These are phyloP conservation scores for Thelonectria discophora DNA, from an alignment of 2,329 filamentous ascomycete genomes.

Conservation along the genomic window DNA sequence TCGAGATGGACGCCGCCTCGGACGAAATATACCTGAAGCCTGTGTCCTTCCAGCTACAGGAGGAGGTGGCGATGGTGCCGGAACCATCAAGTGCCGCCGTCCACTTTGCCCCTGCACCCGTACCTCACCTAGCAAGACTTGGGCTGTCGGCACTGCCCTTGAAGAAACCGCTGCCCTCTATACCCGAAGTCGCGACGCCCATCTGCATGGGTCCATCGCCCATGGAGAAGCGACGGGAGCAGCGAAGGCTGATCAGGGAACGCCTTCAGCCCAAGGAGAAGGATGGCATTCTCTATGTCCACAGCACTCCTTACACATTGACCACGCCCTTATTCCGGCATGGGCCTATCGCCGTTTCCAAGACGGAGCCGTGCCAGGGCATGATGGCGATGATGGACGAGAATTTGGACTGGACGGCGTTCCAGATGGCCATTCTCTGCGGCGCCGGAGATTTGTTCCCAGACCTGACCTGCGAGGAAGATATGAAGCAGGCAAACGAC, in stretches of 20 bases:
- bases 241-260: background rate
- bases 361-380: slow-evolving; percentile 52
- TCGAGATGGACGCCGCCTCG: slow-evolving; percentile 5
- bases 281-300: slow-evolving; percentile 59
- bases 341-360: slow-evolving; percentile 63
- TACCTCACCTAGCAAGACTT: slow-evolving; percentile 36
- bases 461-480: slow-evolving; percentile 55
- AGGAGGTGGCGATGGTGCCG: slow-evolving; percentile 5
- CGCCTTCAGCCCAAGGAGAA: slow-evolving; percentile 44
- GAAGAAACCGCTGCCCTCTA: slow-evolving; percentile 34
- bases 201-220: slow-evolving; percentile 21
- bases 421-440: slow-evolving; percentile 71
- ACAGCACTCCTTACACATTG: slow-evolving; percentile 59
- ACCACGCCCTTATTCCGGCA: slow-evolving; percentile 62
- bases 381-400: slow-evolving; percentile 55
- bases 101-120: slow-evolving; percentile 32
- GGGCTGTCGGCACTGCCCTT: slow-evolving; percentile 11
- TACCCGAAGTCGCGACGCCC: slow-evolving; percentile 36
- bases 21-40: slow-evolving; percentile 19
- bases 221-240: slow-evolving; percentile 13
- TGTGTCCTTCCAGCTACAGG: background rate
- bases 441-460: slow-evolving; percentile 62
- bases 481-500: slow-evolving; percentile 54
- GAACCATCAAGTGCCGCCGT: background rate
- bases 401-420: slow-evolving; percentile 69